Evolutionary conservation across 768 basidiomycete genomes (phyloP), one percentile per base, ranked within the genome.

Genomic region (Serendipita sp.): DNA sequence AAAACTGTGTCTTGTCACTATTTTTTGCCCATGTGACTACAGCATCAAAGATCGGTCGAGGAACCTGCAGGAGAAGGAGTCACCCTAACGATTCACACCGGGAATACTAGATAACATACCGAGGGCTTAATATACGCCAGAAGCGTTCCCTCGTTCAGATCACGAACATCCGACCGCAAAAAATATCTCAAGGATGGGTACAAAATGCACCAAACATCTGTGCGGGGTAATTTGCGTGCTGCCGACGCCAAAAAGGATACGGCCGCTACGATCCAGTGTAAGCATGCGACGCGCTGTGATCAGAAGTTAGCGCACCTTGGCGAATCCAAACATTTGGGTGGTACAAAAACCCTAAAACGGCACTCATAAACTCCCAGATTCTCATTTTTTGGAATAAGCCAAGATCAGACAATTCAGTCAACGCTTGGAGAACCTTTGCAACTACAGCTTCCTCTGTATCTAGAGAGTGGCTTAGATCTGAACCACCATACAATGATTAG

Each of bases 261-360:
- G 16, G 94, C 84, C 28, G 89, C 93, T 95, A 67, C 7, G 16
- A 8, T 8, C 30, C 7, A 51, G 38, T 41, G 38, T 51, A 18
- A 28, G 30, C 1, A 0, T 4, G 13, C 3, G 30, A 34, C 13
- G 36, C n/a, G 58, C 1, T 18, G 48, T 18, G 30, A 51, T 18
- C 7, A 7, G 5, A 51, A 51, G 48, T 8, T 32, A 44, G 64
- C 74, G n/a, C 34, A 86, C 94, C 89, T 80, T 97, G 91, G 65
- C 93, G 80, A 73, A 98, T 90, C 95, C 95, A 98, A 23, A 85
- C 75, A 72, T 96, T 94, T 0, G 96, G 95, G 73, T 99, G 96
- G 69, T 91, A 95, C 62, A 98, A 75, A 73, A 98, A 94, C 0
- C 89, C 89, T 35, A 92, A 75, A 0, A 87, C 86, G 0, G 86